A percentile compares a stretch with the other conserved stretches of the same genome.
These are phyloP conservation scores for Ceratocystis variospora DNA, from an alignment of 2,329 filamentous ascomycete species.

Conservation along the genomic window DNA sequence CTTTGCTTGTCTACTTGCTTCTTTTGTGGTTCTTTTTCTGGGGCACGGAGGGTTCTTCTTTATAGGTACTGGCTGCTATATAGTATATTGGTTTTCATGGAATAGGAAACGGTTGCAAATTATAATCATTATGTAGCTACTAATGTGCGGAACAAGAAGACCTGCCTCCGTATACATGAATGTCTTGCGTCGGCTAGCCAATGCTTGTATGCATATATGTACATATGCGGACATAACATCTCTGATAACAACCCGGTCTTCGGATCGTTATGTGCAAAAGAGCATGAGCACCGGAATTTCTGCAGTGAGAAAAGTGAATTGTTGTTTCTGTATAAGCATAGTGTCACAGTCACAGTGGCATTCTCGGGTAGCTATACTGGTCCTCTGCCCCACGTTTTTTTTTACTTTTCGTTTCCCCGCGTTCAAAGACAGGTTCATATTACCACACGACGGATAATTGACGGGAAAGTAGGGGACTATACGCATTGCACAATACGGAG, in stretches of 20 bases:
- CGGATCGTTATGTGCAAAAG: not conserved
- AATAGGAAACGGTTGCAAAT: not conserved
- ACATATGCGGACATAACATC: not conserved
- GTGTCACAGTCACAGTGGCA: not conserved
- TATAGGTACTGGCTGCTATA: not conserved
- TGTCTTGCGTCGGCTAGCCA: too few species aligned
- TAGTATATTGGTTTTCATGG: not conserved
- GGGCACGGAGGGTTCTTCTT: not conserved
- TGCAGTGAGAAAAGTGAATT: too few species aligned
- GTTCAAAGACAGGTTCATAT: not conserved
- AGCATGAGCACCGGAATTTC: too few species aligned
- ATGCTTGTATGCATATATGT: not conserved
- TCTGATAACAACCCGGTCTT: not conserved
- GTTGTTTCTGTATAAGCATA: not conserved
- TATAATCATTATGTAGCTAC: not conserved
- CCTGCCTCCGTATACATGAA: not conserved
- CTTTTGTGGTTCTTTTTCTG: conserved; percentile 2
- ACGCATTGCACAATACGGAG: not conserved
- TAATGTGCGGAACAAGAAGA: too few species aligned
- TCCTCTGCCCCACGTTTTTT: not conserved
- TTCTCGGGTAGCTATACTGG: not conserved
- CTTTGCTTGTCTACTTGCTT: not conserved
- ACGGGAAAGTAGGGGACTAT: not conserved
- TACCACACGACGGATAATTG: too few species aligned
- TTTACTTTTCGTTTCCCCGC: not conserved